These are phyloP conservation scores for Cladorrhinum sp. DNA, from an alignment of 2,329 filamentous ascomycete genomes.

Conservation along the genomic window DNA sequence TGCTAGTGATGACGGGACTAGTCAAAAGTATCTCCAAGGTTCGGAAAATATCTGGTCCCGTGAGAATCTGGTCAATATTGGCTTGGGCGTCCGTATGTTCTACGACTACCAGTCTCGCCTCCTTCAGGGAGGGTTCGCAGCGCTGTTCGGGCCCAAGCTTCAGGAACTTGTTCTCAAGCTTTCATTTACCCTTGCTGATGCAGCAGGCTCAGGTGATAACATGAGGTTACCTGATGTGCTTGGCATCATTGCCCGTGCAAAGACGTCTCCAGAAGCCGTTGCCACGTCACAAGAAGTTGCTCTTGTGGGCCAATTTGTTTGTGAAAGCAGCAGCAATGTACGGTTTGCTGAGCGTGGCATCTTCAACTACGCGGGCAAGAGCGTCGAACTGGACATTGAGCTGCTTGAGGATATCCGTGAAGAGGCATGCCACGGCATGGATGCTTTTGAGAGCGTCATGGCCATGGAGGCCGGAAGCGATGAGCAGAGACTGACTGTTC, in stretches of 20 bases:
- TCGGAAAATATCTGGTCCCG: slow-evolving; percentile 46
- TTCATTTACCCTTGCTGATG: slow-evolving; percentile 48
- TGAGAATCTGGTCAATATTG: slow-evolving; percentile 45
- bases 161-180: slow-evolving; percentile 53
- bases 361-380: slow-evolving; percentile 47
- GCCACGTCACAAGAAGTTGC: slow-evolving; percentile 48
- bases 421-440: slow-evolving; percentile 53
- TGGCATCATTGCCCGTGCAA: slow-evolving; percentile 41
- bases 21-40: slow-evolving; percentile 32
- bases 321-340: slow-evolving; percentile 41
- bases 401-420: slow-evolving; percentile 52
- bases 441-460: slow-evolving; percentile 49
- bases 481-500: slow-evolving; percentile 37
- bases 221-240: slow-evolving; percentile 45
- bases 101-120: slow-evolving; percentile 52
- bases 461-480: slow-evolving; percentile 39
- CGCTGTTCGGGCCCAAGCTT: slow-evolving; percentile 49
- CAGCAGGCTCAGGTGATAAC: slow-evolving; percentile 32
- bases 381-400: slow-evolving; percentile 50
- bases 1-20: slow-evolving; percentile 33
- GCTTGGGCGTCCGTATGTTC: slow-evolving; percentile 48
- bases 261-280: slow-evolving; percentile 45
- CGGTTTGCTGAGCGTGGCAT: slow-evolving; percentile 52
- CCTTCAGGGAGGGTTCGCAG: slow-evolving; percentile 49
- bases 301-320: slow-evolving; percentile 48